These are phyloP conservation scores for Tylopilus orsonianus DNA, from an alignment of 1,284 basidiomycete genomes.

Conservation along the genomic window DNA sequence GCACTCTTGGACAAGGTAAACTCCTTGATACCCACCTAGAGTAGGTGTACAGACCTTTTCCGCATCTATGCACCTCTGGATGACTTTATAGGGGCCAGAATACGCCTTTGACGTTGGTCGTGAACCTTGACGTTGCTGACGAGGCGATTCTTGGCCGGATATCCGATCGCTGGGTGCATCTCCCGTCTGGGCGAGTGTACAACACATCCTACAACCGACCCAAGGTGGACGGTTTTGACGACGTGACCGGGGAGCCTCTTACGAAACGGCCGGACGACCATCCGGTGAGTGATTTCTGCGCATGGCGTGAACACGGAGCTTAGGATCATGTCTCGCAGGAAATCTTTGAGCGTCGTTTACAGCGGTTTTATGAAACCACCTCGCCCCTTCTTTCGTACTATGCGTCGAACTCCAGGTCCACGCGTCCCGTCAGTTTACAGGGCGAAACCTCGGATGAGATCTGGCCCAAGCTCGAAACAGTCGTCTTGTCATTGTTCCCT, in stretches of 20 bases:
- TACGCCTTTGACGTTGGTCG: slow-evolving; percentile 77
- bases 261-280: slow-evolving; percentile 91
- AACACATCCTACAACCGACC: slow-evolving; percentile 91
- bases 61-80: background rate
- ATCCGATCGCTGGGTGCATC: slow-evolving; percentile 92
- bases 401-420: slow-evolving; percentile 38
- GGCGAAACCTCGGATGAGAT: slow-evolving; percentile 92
- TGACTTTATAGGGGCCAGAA: slow-evolving; percentile 46
- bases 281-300: slow-evolving; percentile 53
- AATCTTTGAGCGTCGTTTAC: slow-evolving; percentile 78
- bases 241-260: slow-evolving; percentile 89
- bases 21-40: slow-evolving; percentile 76
- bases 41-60: slow-evolving; percentile 39
- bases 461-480: slow-evolving; percentile 76
- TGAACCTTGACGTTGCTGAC: slow-evolving; percentile 92
- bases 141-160: slow-evolving; percentile 88
- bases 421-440: slow-evolving; percentile 66
- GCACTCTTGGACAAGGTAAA: slow-evolving; percentile 87
- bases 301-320: background rate
- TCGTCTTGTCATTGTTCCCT: slow-evolving; percentile 60
- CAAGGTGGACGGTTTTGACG: slow-evolving; percentile 83
- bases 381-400: slow-evolving; percentile 87
- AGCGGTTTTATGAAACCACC: slow-evolving; percentile 85
- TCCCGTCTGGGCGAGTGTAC: slow-evolving; percentile 92
- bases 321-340: slow-evolving; percentile 49